These are phyloP conservation scores for Trypanosoma vivax DNA, from an alignment of 208 protist genomes.

Conservation along the genomic window DNA sequence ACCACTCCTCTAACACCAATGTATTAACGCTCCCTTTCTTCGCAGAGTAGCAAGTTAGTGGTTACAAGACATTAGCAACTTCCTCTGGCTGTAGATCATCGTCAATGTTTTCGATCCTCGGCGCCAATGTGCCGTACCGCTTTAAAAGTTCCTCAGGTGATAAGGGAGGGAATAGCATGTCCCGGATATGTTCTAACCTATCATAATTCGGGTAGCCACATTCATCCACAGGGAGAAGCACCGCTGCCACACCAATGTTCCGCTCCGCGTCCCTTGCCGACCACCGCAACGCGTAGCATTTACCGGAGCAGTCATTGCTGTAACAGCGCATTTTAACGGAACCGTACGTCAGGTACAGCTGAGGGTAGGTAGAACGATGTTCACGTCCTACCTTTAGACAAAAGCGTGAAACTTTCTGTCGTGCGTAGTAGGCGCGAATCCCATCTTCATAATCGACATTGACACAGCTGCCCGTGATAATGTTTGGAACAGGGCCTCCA, in stretches of 20 bases:
- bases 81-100: no score
- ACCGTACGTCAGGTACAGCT: conserved; percentile 87
- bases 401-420: conserved; percentile 73
- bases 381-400: conserved; percentile 49
- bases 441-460: conserved; percentile 70
- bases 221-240: conserved; percentile 13
- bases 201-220: conserved; percentile 63
- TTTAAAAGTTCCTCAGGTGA: conserved; percentile 59
- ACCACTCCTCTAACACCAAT: neutral
- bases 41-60: no score
- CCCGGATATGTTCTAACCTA: conserved; percentile 42
- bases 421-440: conserved; percentile 73
- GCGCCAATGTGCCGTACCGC: conserved; percentile 51
- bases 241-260: neutral
- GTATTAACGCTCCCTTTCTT: no score
- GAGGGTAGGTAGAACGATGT: conserved; percentile 66
- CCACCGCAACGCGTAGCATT: conserved; percentile 68
- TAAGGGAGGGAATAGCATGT: conserved; percentile 58
- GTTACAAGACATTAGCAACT: no score
- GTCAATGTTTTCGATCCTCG: conserved; percentile 8
- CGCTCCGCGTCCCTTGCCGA: conserved; percentile 13
- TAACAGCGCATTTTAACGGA: conserved; percentile 88
- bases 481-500: no score
- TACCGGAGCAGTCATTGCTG: conserved; percentile 76
- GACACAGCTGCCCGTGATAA: conserved; percentile 41